Base-by-base conservation (phyloP, 139 green algal genomes). In the Choricystis sp. region DNA sequence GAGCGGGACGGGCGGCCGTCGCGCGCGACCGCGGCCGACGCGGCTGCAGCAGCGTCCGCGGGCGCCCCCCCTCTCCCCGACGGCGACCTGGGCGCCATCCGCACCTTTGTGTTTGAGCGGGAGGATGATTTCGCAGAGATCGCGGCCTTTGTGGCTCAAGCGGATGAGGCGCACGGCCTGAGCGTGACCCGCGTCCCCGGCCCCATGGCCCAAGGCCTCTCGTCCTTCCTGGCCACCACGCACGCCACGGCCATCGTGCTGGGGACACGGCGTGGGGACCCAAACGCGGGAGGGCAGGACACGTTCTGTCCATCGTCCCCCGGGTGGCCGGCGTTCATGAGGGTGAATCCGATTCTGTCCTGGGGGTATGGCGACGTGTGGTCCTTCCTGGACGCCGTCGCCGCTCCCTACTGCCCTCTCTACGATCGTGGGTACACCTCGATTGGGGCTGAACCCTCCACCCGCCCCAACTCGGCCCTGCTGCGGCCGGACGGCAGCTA, bases 311-410 rank as follows among this genome's bases (percentile, higher is more conserved):
- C 92, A 24, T 87, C 71, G 68, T 84, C 63, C 31, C 61, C 72
- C 1, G 90, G 83, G 62, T 98, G 92, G 92, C 90, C 91, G 16
- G 66, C 86, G 60, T 98, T 98, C 79, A 96, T 98, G 92, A 77
- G 92, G 14, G 79, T 98, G 28, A 98, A 98, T 74, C 90, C 90
- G 28, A 88, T 97, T 28, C 68, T 97, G 31, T 79, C 93, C 69
- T 98, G 90, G 91, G 81, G 60, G 24, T 96, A 95, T 72, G 65
- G 77, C 49, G 85, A 96, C 57, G 88, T 97, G n/a, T 97, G 91
- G 91, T 60, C 69, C 14, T 95, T 96, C 74, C 79, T 97, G 31
- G 68, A 70, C 2, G 59, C 49, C 4, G 68, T 65, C 1, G 1
- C 56, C 0, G 68, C 83, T 22, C 76, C 80, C 1, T 95, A 92